Conservation (phyloP, 2,329 filamentous ascomycete genomes). For the Chaetomium olivaceum region DNA sequence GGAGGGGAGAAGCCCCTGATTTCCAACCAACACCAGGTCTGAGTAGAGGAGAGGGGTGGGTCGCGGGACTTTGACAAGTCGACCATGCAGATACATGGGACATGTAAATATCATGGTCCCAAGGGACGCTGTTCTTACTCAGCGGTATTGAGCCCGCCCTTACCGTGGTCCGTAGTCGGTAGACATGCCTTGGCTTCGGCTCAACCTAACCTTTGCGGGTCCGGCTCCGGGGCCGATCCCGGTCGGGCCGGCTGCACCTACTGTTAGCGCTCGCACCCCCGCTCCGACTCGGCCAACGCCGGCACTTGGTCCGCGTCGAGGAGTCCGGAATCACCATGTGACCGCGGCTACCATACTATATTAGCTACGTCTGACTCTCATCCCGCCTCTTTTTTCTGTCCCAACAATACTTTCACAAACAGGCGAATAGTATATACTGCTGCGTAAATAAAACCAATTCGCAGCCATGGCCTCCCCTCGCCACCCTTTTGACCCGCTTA, state of each 20-base stretch:
- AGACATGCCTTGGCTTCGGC: conserved; percentile 4
- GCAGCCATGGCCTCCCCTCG: neutral
- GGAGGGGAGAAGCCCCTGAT: neutral
- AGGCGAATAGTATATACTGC: neutral
- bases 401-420: too few species aligned
- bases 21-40: neutral
- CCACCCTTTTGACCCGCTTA: conserved; percentile 21
- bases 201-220: conserved; percentile 15
- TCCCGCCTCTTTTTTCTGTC: neutral
- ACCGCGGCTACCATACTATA: neutral
- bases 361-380: neutral
- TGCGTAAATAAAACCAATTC: neutral
- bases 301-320: neutral
- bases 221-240: conserved; percentile 12
- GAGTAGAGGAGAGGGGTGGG: too few species aligned
- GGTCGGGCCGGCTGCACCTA: conserved; percentile 13
- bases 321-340: neutral
- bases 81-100: too few species aligned
- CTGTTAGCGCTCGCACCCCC: conserved; percentile 16
- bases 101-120: neutral
- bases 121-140: neutral
- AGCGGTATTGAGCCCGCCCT: neutral
- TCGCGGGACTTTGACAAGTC: too few species aligned
- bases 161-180: neutral
- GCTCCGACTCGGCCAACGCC: conserved; percentile 17